Evolutionary conservation across 345 rosid species (phyloP).

Genomic region (Lenwebbia sp.): DNA sequence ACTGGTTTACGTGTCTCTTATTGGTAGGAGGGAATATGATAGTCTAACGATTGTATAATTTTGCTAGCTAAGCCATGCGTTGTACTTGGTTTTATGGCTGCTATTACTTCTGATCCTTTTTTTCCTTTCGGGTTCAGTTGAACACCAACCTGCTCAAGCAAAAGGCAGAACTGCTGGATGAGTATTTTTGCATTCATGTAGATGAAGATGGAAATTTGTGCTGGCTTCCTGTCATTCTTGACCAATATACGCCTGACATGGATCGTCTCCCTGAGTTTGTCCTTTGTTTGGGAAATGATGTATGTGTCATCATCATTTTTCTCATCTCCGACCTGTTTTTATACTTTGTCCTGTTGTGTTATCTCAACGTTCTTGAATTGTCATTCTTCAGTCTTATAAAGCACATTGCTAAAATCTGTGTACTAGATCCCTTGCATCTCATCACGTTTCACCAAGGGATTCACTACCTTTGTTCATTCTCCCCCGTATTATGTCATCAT

Average conservation of each 20-base stretch:
- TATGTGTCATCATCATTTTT: slow-evolving; percentile 24
- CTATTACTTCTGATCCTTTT: neutral
- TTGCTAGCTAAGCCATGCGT: neutral
- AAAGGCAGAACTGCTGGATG: slow-evolving; percentile 71
- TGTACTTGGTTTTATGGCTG: neutral
- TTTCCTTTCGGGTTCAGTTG: slow-evolving; percentile 37
- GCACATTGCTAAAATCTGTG: neutral
- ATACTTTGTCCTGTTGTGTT: neutral
- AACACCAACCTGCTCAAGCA: slow-evolving; percentile 73
- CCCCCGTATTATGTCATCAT: neutral
- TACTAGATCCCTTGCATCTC: neutral
- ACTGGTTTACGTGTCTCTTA: neutral
- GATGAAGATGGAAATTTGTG: slow-evolving; percentile 59
- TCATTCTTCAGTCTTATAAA: neutral
- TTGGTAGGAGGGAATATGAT: neutral
- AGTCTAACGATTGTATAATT: neutral
- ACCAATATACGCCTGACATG: slow-evolving; percentile 93
- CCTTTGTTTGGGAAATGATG: slow-evolving; percentile 92
- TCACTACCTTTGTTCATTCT: neutral
- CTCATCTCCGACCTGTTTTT: neutral
- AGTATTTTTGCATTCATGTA: slow-evolving; percentile 65
- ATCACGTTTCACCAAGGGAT: neutral
- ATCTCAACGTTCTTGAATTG: neutral
- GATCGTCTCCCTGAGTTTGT: slow-evolving; percentile 88
- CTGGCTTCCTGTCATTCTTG: slow-evolving; percentile 88